A percentile compares a stretch with the other conserved stretches of the same genome.
These are phyloP conservation scores for Boletus vermiculosoides DNA, from an alignment of 768 basidiomycete species.

Conservation along the genomic window DNA sequence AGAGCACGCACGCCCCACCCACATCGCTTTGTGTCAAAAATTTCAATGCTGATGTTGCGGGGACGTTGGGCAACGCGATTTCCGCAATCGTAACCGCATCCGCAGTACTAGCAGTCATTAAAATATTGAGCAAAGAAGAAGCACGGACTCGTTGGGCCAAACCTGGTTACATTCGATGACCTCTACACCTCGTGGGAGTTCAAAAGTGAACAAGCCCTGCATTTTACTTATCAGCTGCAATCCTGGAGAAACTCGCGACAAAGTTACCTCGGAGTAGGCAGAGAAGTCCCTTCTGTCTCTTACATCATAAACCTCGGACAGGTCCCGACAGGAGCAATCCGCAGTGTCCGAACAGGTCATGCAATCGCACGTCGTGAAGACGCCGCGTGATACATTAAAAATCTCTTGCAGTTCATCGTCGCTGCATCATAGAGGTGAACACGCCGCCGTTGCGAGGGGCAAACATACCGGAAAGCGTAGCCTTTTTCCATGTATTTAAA, in stretches of 20 bases:
- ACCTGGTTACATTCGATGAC: slow-evolving; percentile 70
- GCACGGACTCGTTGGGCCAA: slow-evolving; percentile 5
- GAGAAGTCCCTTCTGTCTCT: slow-evolving; percentile 27
- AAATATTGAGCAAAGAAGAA: neutral
- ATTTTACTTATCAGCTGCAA: slow-evolving; percentile 1
- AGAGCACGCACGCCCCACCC: slow-evolving; percentile 69
- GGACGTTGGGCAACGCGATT: slow-evolving; percentile 65
- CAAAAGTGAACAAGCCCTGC: slow-evolving; percentile 53
- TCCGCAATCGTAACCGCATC: slow-evolving; percentile 43
- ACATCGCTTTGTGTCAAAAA: slow-evolving; percentile 59
- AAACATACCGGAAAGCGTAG: slow-evolving; percentile 47
- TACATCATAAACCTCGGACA: slow-evolving; percentile 39
- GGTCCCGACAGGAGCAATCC: slow-evolving; percentile 49
- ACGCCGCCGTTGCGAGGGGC: neutral
- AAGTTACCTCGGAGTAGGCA: slow-evolving; percentile 44
- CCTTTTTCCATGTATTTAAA: slow-evolving; percentile 56
- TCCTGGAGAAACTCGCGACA: neutral
- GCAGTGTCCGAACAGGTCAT: slow-evolving; percentile 32
- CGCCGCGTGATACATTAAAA: slow-evolving; percentile 29
- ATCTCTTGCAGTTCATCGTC: slow-evolving; percentile 14
- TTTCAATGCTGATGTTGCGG: slow-evolving; percentile 53
- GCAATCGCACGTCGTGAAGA: slow-evolving; percentile 48
- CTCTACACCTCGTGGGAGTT: slow-evolving; percentile 41
- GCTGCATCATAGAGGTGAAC: slow-evolving; percentile 15
- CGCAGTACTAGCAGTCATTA: slow-evolving; percentile 39